phyloP scores from a whole-genome alignment of 1,139 yeast genomes.

The Saccharomyces hybrid region DNA sequence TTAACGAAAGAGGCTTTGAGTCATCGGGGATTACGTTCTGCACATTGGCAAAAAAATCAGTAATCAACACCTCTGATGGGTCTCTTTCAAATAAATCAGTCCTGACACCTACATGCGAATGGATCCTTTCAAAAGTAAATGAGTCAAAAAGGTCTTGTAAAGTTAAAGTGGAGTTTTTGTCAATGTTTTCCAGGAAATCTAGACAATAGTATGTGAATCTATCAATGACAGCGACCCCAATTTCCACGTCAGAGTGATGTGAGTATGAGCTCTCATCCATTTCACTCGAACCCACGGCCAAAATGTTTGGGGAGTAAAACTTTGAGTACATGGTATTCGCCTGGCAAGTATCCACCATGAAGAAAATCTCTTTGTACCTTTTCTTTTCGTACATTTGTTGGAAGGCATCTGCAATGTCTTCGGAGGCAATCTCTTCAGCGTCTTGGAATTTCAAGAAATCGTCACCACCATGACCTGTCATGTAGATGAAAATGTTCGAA shows the following conservation, averaged over 20 bases:
- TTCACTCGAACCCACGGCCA: constrained; percentile 91
- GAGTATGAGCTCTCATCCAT: constrained; percentile 88
- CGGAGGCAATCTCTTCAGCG: constrained; percentile 93
- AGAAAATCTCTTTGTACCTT: constrained; percentile 87
- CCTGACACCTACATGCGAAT: constrained; percentile 86
- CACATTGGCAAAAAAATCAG: constrained; percentile 93
- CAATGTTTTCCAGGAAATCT: constrained; percentile 77
- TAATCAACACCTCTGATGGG: constrained; percentile 62
- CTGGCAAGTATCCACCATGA: constrained; percentile 98
- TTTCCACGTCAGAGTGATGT: constrained; percentile 89
- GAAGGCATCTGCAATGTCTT: constrained; percentile 95
- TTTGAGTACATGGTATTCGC: constrained; percentile 96
- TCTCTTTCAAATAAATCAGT: constrained; percentile 69
- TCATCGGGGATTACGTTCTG: constrained; percentile 68
- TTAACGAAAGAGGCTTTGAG: constrained; percentile 2
- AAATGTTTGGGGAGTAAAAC: constrained; percentile 84
- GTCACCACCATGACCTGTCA: constrained; percentile 99
- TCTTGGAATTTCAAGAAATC: constrained; percentile 96
- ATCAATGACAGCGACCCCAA: constrained; percentile 97
- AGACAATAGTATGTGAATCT: constrained; percentile 88
- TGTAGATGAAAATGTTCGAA: constrained; percentile 84
- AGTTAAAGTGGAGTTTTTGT: constrained; percentile 66
- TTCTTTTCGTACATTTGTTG: constrained; percentile 95
- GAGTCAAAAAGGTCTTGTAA: constrained; percentile 77
- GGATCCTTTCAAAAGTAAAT: constrained; percentile 78